Conservation (phyloP, 225 moss, liverwort and hornwort species). For the Polytrichum formosum region DNA sequence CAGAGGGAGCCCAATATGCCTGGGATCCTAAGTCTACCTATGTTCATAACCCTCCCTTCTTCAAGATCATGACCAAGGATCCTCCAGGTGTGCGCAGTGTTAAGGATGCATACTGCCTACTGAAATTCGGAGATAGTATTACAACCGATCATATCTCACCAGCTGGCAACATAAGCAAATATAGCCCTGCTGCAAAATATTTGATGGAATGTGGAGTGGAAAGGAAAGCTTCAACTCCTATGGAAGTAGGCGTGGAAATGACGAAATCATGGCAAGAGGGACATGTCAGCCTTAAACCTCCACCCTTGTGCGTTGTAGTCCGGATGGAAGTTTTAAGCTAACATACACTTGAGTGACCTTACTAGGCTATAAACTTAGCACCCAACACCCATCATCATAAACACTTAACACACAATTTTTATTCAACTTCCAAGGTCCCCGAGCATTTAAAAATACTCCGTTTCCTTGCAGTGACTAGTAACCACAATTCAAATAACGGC, state of each 20-base stretch:
- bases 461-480: too few relatives aligned
- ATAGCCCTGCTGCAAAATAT: constrained; percentile 85
- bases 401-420: too few relatives aligned
- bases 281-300: constrained; percentile 13
- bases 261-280: constrained; percentile 89
- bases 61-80: constrained; percentile 73
- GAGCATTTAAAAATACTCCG: too few relatives aligned
- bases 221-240: constrained; percentile 91
- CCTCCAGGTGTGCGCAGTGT: constrained; percentile 76
- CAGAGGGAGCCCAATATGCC: constrained; percentile 70
- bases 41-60: constrained; percentile 91
- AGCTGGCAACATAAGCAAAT: constrained; percentile 89
- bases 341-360: too few relatives aligned
- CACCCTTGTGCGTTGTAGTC: too few relatives aligned
- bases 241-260: constrained; percentile 95
- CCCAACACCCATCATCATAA: too few relatives aligned
- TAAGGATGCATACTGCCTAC: constrained; percentile 82
- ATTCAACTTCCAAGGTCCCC: too few relatives aligned
- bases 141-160: constrained; percentile 99
- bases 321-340: too few relatives aligned
- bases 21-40: constrained; percentile 89
- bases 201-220: constrained; percentile 62
- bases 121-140: constrained; percentile 91
- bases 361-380: too few relatives aligned
- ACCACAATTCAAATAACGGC: too few relatives aligned